These are phyloP conservation scores for Rhizoclosmatium sp. DNA, from an alignment of 192 early-diverging fungal genomes.

Conservation along the genomic window DNA sequence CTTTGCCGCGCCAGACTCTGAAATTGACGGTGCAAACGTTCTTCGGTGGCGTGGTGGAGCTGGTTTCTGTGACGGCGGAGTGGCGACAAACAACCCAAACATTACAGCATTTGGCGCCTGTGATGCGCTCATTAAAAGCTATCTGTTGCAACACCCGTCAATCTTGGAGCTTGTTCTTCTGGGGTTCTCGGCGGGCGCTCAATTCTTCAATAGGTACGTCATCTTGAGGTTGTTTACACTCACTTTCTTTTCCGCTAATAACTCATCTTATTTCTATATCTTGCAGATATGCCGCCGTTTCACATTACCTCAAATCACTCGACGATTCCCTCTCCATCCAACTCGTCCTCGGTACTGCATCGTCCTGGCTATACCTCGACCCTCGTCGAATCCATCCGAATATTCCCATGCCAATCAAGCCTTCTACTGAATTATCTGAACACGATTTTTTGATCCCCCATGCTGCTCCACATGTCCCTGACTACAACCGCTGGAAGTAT, in stretches of 20 bases:
- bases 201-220: constrained; percentile 17
- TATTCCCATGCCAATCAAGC: not conserved
- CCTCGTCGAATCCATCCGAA: not conserved
- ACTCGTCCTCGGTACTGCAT: constrained; percentile 10
- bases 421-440: not conserved
- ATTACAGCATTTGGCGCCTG: not conserved
- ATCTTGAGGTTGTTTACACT: no score
- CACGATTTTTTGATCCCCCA: not conserved
- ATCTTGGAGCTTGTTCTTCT: not conserved
- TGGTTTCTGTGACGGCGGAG: not conserved
- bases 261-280: no score
- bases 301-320: not conserved
- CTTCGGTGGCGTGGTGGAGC: not conserved
- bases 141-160: not conserved
- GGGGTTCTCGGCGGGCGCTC: constrained; percentile 20
- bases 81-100: not conserved
- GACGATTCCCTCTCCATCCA: not conserved
- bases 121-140: not conserved
- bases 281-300: not conserved
- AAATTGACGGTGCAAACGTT: not conserved
- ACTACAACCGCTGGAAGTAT: constrained; percentile 15
- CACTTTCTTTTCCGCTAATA: no score
- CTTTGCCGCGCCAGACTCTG: not conserved
- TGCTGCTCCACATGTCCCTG: not conserved
- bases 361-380: constrained; percentile 33